These are phyloP conservation scores for Fonsecaea nubica DNA, from an alignment of 2,329 filamentous ascomycete species.

Conservation along the genomic window DNA sequence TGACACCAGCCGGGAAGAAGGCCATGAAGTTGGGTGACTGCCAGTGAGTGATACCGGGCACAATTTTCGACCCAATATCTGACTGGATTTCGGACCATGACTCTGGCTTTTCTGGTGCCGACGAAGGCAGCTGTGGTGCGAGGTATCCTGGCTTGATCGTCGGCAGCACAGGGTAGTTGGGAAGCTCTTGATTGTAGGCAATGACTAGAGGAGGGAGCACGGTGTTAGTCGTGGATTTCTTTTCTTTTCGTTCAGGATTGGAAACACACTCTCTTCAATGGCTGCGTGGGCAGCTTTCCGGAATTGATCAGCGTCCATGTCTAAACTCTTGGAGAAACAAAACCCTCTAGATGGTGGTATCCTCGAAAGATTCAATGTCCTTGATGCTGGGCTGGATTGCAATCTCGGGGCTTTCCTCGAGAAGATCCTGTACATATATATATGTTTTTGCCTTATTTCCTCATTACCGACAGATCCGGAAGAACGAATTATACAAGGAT, in stretches of 20 bases:
- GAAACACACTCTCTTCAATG: conserved; percentile 76
- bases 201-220: conserved; percentile 64
- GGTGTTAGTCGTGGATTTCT: conserved; percentile 28
- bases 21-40: conserved; percentile 94
- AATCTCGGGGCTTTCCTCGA: not conserved
- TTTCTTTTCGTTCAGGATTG: not conserved
- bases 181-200: conserved; percentile 79
- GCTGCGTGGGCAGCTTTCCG: conserved; percentile 75
- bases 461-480: not conserved
- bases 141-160: conserved; percentile 85
- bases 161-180: conserved; percentile 74
- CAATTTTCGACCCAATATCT: conserved; percentile 84
- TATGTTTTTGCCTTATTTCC: too few species aligned
- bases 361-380: not conserved
- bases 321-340: conserved; percentile 5
- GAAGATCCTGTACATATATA: conserved; percentile 7
- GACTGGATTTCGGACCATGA: conserved; percentile 77
- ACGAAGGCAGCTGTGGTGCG: conserved; percentile 74
- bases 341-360: not conserved
- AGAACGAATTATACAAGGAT: not conserved
- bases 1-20: conserved; percentile 84
- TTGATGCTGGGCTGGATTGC: not conserved
- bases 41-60: conserved; percentile 94
- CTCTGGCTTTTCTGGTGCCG: conserved; percentile 71
- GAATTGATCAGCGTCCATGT: conserved; percentile 82